Evolutionary conservation across 1,139 yeast genomes (phyloP).

Genomic region (Kodamaea sp.): DNA sequence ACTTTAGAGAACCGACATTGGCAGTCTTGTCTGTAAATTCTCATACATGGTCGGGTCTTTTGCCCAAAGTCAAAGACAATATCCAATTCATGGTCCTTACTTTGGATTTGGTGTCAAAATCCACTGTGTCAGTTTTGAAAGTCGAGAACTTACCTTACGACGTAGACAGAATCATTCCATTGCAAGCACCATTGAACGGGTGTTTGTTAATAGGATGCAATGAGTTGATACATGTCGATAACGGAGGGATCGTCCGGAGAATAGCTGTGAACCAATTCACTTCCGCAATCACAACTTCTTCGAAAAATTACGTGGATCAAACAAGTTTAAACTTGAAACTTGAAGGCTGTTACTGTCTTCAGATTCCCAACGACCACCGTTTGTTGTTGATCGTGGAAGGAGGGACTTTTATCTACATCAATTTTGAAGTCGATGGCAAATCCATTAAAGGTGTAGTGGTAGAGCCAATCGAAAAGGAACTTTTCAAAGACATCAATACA

Average conservation of each 20-base stretch:
- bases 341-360: constrained; percentile 55
- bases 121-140: constrained; percentile 68
- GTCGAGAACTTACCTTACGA: constrained; percentile 75
- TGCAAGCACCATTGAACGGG: constrained; percentile 71
- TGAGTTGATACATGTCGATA: constrained; percentile 76
- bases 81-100: constrained; percentile 63
- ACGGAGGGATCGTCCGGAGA: constrained; percentile 74
- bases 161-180: constrained; percentile 61
- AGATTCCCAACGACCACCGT: constrained; percentile 50
- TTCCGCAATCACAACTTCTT: constrained; percentile 49
- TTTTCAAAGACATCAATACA: constrained; percentile 24
- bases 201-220: constrained; percentile 74
- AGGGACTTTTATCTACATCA: constrained; percentile 54
- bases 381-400: constrained; percentile 51
- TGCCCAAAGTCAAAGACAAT: constrained; percentile 64
- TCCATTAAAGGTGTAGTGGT: constrained; percentile 39
- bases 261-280: constrained; percentile 65
- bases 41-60: constrained; percentile 76
- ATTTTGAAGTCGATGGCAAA: constrained; percentile 54
- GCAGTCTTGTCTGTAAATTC: constrained; percentile 67
- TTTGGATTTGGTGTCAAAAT: constrained; percentile 60
- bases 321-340: constrained; percentile 53
- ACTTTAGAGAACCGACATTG: constrained; percentile 78
- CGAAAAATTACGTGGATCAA: constrained; percentile 52
- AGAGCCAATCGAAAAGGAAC: constrained; percentile 26